Conservation (phyloP, 768 basidiomycete species). For the Mycena pura region DNA sequence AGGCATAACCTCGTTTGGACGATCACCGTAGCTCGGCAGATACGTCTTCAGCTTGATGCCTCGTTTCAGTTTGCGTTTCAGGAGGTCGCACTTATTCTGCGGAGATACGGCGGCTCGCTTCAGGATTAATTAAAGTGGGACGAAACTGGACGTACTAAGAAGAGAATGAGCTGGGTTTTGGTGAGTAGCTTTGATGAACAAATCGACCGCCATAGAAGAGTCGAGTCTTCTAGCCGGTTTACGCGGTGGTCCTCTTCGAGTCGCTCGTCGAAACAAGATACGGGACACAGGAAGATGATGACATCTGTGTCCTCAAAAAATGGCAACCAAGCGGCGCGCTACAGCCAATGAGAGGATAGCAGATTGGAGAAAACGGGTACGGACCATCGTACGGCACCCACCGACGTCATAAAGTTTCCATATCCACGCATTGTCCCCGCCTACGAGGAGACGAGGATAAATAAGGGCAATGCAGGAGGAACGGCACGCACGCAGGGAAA, state of each 20-base stretch:
- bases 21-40: constrained; percentile 71
- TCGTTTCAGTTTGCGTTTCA: constrained; percentile 68
- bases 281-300: constrained; percentile 82
- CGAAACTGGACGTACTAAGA: constrained; percentile 40
- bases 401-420: constrained; percentile 84
- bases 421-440: constrained; percentile 50
- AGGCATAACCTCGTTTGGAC: constrained; percentile 68
- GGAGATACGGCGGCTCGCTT: too few relatives aligned
- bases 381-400: constrained; percentile 70
- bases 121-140: not conserved
- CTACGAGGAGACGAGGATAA: constrained; percentile 21
- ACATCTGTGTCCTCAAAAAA: constrained; percentile 83
- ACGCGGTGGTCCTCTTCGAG: constrained; percentile 73
- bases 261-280: constrained; percentile 81
- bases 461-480: not conserved
- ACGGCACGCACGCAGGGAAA: constrained; percentile 14
- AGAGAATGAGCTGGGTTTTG: constrained; percentile 65
- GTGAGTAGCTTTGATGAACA: constrained; percentile 70
- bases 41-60: constrained; percentile 62
- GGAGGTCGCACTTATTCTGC: constrained; percentile 68
- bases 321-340: constrained; percentile 82
- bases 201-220: constrained; percentile 73
- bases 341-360: constrained; percentile 20
- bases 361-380: constrained; percentile 22
- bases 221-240: constrained; percentile 78